Evolutionary conservation across 1,284 basidiomycete genomes (phyloP), one percentile per base, ranked within the genome.

Genomic region (Porphyrellus sp.): DNA sequence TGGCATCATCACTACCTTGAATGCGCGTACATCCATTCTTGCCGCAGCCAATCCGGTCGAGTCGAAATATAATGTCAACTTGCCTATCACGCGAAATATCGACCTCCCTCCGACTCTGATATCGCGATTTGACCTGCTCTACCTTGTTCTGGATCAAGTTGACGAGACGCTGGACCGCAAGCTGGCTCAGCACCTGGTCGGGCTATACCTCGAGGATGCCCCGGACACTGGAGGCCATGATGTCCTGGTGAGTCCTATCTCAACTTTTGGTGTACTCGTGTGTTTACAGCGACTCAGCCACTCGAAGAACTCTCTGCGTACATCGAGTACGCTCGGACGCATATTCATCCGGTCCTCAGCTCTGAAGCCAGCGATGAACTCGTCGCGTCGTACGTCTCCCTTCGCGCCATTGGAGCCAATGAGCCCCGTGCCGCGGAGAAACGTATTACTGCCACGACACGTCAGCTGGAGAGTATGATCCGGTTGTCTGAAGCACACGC

Each of bases 1-100:
- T 0, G 97, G 97, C 11, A 99, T 99, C 65, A 99, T 98, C 69
- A 99, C 96, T 1, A 98, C 97, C 0, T 79, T 99, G 58, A 99
- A 99, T 63, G 96, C 97, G 0, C 82, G 97, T 31, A 98, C 96
- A 0, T 99, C 97, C 0, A 94, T 99, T 60, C 78, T 99, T 3
- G 96, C 96, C 1, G 96, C 95, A 8, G 96, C 96, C 35, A 99
- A 99, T 71, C 96, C 96, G 1, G 90, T 98, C 30, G 93, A 93
- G 30, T 96, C 93, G 1, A 93, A 93, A 69, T 99, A 99, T 75
- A 93, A 97, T 70, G 82, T 89, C 39, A 83, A 91, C 56, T 72
- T 91, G 61, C 93, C 94, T 2, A 91, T 98, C 60, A 93, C 91
- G 0, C 72, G 85, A 61, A 89, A 89, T 63, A 93, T 96, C 56